A percentile compares a stretch with the other conserved stretches of the same genome.
These are phyloP conservation scores for Vanrija sp. DNA, from an alignment of 1,284 basidiomycete genomes.

Conservation along the genomic window DNA sequence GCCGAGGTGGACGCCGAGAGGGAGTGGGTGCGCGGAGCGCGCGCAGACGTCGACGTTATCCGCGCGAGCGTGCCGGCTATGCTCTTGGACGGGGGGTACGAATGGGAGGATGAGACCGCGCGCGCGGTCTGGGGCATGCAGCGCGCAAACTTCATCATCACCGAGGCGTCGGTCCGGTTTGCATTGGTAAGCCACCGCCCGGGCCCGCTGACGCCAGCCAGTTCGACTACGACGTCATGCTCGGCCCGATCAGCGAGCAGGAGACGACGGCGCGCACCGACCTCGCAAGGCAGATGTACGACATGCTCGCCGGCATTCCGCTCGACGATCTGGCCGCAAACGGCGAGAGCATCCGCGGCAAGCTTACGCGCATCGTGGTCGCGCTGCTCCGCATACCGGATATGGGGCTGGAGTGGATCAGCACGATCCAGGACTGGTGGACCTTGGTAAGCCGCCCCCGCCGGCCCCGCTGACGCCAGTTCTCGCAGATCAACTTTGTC, in stretches of 20 bases:
- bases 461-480: constrained; percentile 6
- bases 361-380: constrained; percentile 26
- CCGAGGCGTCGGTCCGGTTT: constrained; percentile 23
- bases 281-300: constrained; percentile 9
- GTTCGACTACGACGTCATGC: constrained; percentile 14
- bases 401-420: constrained; percentile 17
- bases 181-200: constrained; percentile 4
- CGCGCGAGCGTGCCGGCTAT: neutral
- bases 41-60: neutral
- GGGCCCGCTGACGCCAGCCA: neutral
- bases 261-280: neutral
- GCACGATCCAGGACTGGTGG: constrained; percentile 30
- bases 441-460: constrained; percentile 19
- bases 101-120: neutral
- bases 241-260: neutral
- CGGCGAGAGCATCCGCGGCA: constrained; percentile 30
- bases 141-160: constrained; percentile 28
- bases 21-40: neutral
- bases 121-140: constrained; percentile 11
- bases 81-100: neutral
- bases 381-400: constrained; percentile 20
- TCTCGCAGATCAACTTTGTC: constrained; percentile 26
- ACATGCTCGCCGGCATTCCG: constrained; percentile 21
- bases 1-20: neutral
- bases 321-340: constrained; percentile 27